Evolutionary conservation across 257 asterid species (phyloP).

Genomic region (Misopates orontium): DNA sequence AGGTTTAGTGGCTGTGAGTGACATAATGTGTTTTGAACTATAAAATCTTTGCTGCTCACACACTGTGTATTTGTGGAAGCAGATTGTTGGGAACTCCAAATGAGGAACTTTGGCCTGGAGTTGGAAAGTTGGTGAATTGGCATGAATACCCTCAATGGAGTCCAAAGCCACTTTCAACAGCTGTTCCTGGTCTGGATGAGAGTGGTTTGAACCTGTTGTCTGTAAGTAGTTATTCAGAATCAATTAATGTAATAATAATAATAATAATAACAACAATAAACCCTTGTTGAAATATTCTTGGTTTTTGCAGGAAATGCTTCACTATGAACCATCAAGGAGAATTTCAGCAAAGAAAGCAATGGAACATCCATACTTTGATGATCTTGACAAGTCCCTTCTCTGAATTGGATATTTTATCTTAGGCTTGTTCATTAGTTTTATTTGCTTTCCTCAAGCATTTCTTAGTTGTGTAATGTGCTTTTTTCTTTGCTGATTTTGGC

Average conservation of each 20-base stretch:
- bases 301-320: slow-evolving; percentile 77
- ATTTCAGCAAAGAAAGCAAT: slow-evolving; percentile 97
- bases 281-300: not conserved
- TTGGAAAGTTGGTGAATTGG: slow-evolving; percentile 90
- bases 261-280: too few relatives aligned
- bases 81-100: slow-evolving; percentile 92
- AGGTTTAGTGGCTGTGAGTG: slow-evolving; percentile 41
- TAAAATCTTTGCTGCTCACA: too few relatives aligned
- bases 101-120: slow-evolving; percentile 91
- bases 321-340: slow-evolving; percentile 83
- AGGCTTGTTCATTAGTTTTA: not conserved
- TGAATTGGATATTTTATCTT: slow-evolving; percentile 8
- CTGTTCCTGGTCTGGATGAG: slow-evolving; percentile 76
- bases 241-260: not conserved
- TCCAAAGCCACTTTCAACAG: slow-evolving; percentile 68
- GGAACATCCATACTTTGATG: slow-evolving; percentile 90
- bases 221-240: slow-evolving; percentile 40
- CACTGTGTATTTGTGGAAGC: slow-evolving; percentile 11
- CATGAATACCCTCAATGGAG: slow-evolving; percentile 98
- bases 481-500: not conserved
- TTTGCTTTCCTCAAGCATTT: slow-evolving; percentile 48
- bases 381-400: slow-evolving; percentile 68
- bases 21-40: not conserved
- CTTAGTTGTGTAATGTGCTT: slow-evolving; percentile 5
- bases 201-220: slow-evolving; percentile 67